Evolutionary conservation across 768 basidiomycete genomes (phyloP), one percentile per base, ranked within the genome.

Genomic region (Clitopilus hobsonii): DNA sequence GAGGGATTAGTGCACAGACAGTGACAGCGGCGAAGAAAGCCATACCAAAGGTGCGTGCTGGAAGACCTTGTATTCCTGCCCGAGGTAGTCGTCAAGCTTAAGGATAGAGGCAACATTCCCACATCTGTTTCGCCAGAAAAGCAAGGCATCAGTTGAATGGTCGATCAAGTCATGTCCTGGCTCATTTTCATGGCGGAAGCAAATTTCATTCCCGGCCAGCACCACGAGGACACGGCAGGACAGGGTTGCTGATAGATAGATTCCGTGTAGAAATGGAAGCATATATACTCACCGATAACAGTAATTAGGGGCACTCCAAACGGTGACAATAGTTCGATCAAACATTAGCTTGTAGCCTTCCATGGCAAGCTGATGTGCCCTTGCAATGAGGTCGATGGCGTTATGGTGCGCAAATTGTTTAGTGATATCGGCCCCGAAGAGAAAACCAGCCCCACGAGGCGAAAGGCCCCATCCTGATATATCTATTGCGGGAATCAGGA

Each of bases 321-420:
- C 94, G 6, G 96, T 98, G 27, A 98, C 96, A 61, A 98, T 95
- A 41, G 84, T 87, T 52, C 83, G 76, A 70, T 98, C 95, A 64
- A 97, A 97, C 94, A 98, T 96, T 69, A 94, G 80, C 74, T 97
- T 98, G 73, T 84, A 97, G 20, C 94, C 94, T 71, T 97, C 94
- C 92, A 96, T 96, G 1, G 92, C 96, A 28, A 98, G 86, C 67
- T 99, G 96, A 75, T 99, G 96, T 14, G 96, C 96, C 48, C 96
- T 80, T 16, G 96, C 96, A 66, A 99, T 94, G 64, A 98, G 83
- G 71, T 94, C 94, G 63, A 98, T 88, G 22, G 84, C 86, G 65
- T 99, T 99, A 61, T 86, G 80, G 70, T 96, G 94, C 7, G 88
- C 86, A 66, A 99, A 99, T 22, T 78, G 65, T 74, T 93, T 89